These are phyloP conservation scores for Lupinus albus DNA, from an alignment of 306 rosid species.

Conservation along the genomic window DNA sequence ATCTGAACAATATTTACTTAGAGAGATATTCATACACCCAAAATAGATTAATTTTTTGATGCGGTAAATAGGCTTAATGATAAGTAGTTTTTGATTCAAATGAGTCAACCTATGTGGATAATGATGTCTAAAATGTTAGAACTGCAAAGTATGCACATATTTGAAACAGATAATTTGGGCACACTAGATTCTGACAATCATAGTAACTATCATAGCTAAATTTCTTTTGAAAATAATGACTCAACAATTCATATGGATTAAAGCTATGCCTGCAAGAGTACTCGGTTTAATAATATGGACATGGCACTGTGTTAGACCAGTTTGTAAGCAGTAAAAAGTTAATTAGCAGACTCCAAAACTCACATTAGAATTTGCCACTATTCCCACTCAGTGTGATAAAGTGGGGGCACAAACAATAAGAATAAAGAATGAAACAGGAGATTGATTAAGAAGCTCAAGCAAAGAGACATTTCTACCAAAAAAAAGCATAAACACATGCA, in stretches of 20 bases:
- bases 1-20: too few species aligned
- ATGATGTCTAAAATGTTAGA: too few species aligned
- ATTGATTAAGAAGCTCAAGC: constrained; percentile 50
- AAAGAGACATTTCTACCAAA: constrained; percentile 53
- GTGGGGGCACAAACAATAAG: constrained; percentile 46
- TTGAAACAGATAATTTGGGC: too few species aligned
- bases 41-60: too few species aligned
- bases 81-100: too few species aligned
- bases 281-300: background rate
- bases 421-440: constrained; percentile 39
- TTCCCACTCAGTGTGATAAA: constrained; percentile 45
- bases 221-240: background rate
- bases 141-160: too few species aligned
- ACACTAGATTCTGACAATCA: background rate
- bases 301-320: background rate
- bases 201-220: background rate
- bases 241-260: background rate
- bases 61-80: too few species aligned
- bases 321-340: constrained; percentile 20
- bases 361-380: constrained; percentile 6
- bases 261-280: background rate
- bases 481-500: constrained; percentile 42
- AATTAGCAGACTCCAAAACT: constrained; percentile 27
- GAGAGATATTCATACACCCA: too few species aligned
- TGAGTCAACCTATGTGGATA: too few species aligned